Conservation (phyloP, 176 grass and related monocot species). For the Aegilops tauschii region DNA sequence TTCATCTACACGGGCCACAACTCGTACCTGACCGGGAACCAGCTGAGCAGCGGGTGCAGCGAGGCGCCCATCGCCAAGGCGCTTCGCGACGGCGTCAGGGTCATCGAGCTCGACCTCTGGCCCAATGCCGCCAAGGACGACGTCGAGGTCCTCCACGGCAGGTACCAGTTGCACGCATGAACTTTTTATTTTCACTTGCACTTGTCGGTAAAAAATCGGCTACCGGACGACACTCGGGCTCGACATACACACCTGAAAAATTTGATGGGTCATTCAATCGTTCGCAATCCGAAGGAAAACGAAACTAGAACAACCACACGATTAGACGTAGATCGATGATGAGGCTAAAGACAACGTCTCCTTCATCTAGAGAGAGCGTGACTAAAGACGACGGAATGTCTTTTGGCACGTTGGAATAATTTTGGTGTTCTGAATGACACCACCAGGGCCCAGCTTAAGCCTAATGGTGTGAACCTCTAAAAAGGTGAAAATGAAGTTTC, state of each 20-base stretch:
- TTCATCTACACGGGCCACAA: slow-evolving; percentile 98
- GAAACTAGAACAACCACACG: background rate
- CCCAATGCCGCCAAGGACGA: slow-evolving; percentile 54
- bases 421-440: background rate
- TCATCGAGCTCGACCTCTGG: slow-evolving; percentile 95
- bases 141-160: slow-evolving; percentile 71
- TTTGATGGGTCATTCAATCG: background rate
- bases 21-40: slow-evolving; percentile 91
- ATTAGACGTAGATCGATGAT: background rate
- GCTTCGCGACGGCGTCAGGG: slow-evolving; percentile 63
- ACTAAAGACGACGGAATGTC: background rate
- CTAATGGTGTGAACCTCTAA: too few relatives aligned
- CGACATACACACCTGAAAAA: too few relatives aligned
- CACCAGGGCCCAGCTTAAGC: too few relatives aligned
- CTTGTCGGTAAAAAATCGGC: too few relatives aligned
- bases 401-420: background rate
- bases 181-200: too few relatives aligned
- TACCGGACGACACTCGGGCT: too few relatives aligned
- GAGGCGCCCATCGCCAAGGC: slow-evolving; percentile 73
- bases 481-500: too few relatives aligned
- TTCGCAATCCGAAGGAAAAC: background rate
- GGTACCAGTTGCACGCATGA: slow-evolving; percentile 10
- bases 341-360: background rate
- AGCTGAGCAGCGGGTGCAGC: slow-evolving; percentile 77
- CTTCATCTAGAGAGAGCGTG: background rate